phyloP scores from a whole-genome alignment of 305 asterid genomes.

The Fraxinus ornus region DNA sequence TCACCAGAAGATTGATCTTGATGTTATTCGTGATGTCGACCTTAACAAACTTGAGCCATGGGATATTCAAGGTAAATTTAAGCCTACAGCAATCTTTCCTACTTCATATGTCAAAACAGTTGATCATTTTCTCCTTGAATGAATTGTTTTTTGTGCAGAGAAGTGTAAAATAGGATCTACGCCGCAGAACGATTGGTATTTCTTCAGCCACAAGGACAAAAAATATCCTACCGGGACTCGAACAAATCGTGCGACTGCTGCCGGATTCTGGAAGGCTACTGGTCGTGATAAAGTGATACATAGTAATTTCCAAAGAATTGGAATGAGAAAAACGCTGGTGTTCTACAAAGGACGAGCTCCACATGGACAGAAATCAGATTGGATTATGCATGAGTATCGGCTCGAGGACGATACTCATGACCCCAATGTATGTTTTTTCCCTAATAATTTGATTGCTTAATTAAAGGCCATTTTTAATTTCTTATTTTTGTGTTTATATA shows the following conservation, averaged over 20 bases:
- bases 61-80: constrained; percentile 74
- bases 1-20: constrained; percentile 67
- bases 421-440: constrained; percentile 25
- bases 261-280: constrained; percentile 98
- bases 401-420: constrained; percentile 59
- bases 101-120: background rate
- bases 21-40: constrained; percentile 86
- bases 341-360: constrained; percentile 95
- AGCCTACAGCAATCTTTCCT: background rate
- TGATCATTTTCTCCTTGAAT: background rate
- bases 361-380: constrained; percentile 88
- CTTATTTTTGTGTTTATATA: background rate
- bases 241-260: constrained; percentile 90
- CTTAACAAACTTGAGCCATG: constrained; percentile 94
- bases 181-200: constrained; percentile 97
- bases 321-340: constrained; percentile 92
- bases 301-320: constrained; percentile 69
- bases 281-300: constrained; percentile 87
- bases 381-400: constrained; percentile 98
- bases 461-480: background rate
- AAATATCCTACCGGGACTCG: constrained; percentile 94
- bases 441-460: background rate
- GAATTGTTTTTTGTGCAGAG: constrained; percentile 35
- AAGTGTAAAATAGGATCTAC: constrained; percentile 86
- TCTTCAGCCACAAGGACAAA: constrained; percentile 97